Conservation (phyloP, 768 basidiomycete genomes). For the Daedaleopsis sinensis region DNA sequence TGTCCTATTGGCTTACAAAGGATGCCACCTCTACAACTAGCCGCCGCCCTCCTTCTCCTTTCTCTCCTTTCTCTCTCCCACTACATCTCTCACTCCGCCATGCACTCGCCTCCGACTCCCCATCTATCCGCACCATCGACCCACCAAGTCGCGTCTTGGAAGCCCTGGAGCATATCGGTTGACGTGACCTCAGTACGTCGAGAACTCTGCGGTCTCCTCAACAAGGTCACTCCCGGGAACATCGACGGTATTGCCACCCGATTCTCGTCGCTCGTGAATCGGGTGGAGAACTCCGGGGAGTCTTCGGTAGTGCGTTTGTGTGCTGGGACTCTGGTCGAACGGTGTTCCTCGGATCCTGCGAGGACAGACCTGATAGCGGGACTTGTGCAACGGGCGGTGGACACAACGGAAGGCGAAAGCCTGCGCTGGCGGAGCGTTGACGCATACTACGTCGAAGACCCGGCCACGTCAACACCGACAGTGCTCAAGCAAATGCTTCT, state of each 20-base stretch:
- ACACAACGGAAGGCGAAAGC: conserved; percentile 39
- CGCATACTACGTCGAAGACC: conserved; percentile 25
- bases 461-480: conserved; percentile 18
- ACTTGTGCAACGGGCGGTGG: conserved; percentile 51
- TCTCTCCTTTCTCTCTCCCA: not conserved
- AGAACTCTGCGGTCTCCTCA: conserved; percentile 57
- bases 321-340: conserved; percentile 55
- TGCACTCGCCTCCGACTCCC: conserved; percentile 12
- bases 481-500: conserved; percentile 13
- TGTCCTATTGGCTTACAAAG: not conserved
- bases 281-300: conserved; percentile 48
- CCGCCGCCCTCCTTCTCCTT: not conserved
- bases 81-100: not conserved
- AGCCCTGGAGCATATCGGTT: conserved; percentile 27
- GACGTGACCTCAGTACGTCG: conserved; percentile 46
- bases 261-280: conserved; percentile 53
- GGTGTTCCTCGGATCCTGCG: conserved; percentile 54
- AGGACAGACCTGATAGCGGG: conserved; percentile 56
- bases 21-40: not conserved
- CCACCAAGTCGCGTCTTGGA: conserved; percentile 18
- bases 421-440: conserved; percentile 28
- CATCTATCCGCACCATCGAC: not conserved
- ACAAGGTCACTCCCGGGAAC: conserved; percentile 57
- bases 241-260: conserved; percentile 53
- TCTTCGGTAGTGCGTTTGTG: conserved; percentile 51